These are phyloP conservation scores for Mentha longifolia DNA, from an alignment of 257 asterid species.

Conservation along the genomic window DNA sequence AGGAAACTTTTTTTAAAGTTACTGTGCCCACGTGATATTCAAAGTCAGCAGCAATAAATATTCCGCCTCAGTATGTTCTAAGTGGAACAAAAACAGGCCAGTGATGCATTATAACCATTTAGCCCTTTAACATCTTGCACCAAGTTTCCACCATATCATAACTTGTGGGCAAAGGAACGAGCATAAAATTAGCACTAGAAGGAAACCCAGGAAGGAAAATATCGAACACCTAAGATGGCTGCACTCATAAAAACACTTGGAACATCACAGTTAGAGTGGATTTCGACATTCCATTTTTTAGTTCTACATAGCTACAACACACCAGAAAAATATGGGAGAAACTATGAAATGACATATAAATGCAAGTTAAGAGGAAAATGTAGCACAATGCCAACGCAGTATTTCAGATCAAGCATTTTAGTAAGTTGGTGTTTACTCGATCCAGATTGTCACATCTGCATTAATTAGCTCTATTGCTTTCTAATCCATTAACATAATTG, in stretches of 20 bases:
- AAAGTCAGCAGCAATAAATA: not conserved
- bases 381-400: not conserved
- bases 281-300: not conserved
- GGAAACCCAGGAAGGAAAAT: slow-evolving; percentile 1
- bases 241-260: not conserved
- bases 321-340: not conserved
- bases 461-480: not conserved
- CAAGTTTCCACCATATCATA: slow-evolving; percentile 6
- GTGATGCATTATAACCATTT: slow-evolving; percentile 14
- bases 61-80: too few relatives aligned
- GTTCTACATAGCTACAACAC: not conserved
- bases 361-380: not conserved
- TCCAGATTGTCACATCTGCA: slow-evolving; percentile 1
- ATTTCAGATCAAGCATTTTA: not conserved
- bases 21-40: not conserved
- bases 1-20: not conserved
- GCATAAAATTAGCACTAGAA: not conserved
- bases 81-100: slow-evolving; percentile 4
- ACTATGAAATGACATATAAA: not conserved
- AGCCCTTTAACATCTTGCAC: slow-evolving; percentile 18
- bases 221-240: not conserved
- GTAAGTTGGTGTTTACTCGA: not conserved
- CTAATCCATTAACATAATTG: not conserved
- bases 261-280: not conserved
- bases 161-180: slow-evolving; percentile 8